Evolutionary conservation across 257 asterid species (phyloP).

Genomic region (Marsdenia floribunda): DNA sequence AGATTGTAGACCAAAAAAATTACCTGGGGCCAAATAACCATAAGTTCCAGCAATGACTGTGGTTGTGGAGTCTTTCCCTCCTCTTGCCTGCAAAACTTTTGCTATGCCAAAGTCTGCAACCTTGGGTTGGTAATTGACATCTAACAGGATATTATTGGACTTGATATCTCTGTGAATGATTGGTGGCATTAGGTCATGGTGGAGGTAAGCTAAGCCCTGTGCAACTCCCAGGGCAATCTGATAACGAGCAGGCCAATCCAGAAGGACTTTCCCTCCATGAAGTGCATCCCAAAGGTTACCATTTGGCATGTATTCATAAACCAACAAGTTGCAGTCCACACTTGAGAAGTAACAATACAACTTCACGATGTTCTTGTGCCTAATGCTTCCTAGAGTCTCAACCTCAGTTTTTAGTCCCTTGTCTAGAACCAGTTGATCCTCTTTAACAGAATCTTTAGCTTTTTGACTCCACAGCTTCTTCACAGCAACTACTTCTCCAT

Average conservation of each 20-base stretch:
- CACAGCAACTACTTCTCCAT: slow-evolving; percentile 66
- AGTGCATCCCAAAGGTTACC: slow-evolving; percentile 91
- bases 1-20: not conserved
- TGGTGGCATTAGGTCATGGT: slow-evolving; percentile 71
- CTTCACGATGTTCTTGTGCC: slow-evolving; percentile 95
- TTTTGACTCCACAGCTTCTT: slow-evolving; percentile 81
- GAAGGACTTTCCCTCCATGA: slow-evolving; percentile 42
- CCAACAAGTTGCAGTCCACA: slow-evolving; percentile 59
- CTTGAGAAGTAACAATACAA: slow-evolving; percentile 71
- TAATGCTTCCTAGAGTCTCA: slow-evolving; percentile 78
- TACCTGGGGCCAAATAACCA: slow-evolving; percentile 98
- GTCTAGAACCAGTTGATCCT: slow-evolving; percentile 42
- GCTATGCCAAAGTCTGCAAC: slow-evolving; percentile 96
- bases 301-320: slow-evolving; percentile 82
- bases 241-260: slow-evolving; percentile 82
- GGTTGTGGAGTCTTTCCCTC: slow-evolving; percentile 63
- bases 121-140: slow-evolving; percentile 62
- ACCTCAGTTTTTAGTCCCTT: slow-evolving; percentile 78
- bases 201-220: slow-evolving; percentile 86
- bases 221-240: slow-evolving; percentile 80
- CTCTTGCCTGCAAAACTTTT: slow-evolving; percentile 72
- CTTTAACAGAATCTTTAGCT: slow-evolving; percentile 36
- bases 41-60: slow-evolving; percentile 82
- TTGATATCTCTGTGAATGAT: slow-evolving; percentile 86
- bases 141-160: slow-evolving; percentile 76